A percentile compares a stretch with the other conserved stretches of the same genome.
Evolutionary conservation across 148 eudicot species (phyloP).

Genomic region (Camellia lanceoleosa): DNA sequence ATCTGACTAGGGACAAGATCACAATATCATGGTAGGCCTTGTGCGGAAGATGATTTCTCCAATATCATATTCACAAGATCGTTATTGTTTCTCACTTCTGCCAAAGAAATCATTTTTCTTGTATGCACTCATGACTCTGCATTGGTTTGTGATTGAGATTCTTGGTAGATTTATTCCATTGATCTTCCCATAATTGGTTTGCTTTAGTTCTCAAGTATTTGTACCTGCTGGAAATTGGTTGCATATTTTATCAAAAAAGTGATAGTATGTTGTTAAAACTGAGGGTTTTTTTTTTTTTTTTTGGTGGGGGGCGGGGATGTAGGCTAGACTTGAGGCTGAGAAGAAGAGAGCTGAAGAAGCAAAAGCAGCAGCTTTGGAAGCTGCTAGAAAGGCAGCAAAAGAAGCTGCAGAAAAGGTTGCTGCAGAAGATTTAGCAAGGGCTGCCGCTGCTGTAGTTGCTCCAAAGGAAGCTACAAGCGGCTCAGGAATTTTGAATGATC

Average conservation of each 20-base stretch:
- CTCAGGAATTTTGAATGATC: conserved; percentile 18
- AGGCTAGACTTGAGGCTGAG: conserved; percentile 66
- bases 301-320: conserved; percentile 13
- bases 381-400: conserved; percentile 63
- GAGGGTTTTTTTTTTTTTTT: conserved; percentile 8
- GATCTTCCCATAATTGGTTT: conserved; percentile 7
- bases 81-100: not conserved
- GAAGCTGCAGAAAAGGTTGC: conserved; percentile 59
- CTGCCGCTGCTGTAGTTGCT: conserved; percentile 31
- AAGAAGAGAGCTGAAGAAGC: conserved; percentile 58
- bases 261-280: not conserved
- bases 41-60: not conserved
- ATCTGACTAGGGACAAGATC: not conserved
- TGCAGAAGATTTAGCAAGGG: conserved; percentile 30
- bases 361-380: conserved; percentile 57
- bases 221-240: conserved; percentile 1
- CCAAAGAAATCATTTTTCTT: not conserved
- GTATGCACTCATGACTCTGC: not conserved
- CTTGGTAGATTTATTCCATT: not conserved
- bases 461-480: conserved; percentile 17
- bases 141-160: conserved; percentile 3
- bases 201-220: not conserved
- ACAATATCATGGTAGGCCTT: not conserved
- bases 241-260: not conserved
- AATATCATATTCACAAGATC: not conserved